These are phyloP conservation scores for Sclerotinia sclerotiorum DNA, from an alignment of 2,329 filamentous ascomycete genomes.

Conservation along the genomic window DNA sequence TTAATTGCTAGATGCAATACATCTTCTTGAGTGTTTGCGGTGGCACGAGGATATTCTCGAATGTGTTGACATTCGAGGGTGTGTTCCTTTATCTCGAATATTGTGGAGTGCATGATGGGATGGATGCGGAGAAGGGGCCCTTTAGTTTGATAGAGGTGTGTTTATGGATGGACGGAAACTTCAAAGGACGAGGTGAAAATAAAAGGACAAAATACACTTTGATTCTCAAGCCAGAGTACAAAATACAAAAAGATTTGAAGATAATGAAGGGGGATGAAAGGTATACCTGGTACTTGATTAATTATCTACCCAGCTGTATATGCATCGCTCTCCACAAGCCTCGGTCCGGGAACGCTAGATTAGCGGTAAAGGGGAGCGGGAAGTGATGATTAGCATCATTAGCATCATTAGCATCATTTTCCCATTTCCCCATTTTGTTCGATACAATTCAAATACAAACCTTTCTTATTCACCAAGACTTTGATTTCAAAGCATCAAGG, in stretches of 20 bases:
- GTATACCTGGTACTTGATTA: neutral
- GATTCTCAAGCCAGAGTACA: neutral
- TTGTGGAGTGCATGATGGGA: slow-evolving; percentile 30
- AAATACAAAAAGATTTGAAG: neutral
- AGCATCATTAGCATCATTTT: neutral
- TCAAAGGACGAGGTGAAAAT: no score
- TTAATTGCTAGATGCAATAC: slow-evolving; percentile 74
- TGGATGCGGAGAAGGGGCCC: neutral
- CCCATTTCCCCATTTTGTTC: neutral
- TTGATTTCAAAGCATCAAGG: neutral
- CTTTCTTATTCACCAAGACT: neutral
- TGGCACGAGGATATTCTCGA: slow-evolving; percentile 75
- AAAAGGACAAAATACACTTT: neutral
- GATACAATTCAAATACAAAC: neutral
- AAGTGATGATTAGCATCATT: neutral
- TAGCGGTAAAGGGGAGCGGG: slow-evolving; percentile 1
- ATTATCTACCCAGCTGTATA: neutral
- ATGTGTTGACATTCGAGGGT: slow-evolving; percentile 73
- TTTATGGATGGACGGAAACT: neutral
- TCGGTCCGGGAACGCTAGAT: slow-evolving; percentile 11
- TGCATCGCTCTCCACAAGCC: neutral
- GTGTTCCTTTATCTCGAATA: slow-evolving; percentile 72
- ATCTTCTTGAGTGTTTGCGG: slow-evolving; percentile 71
- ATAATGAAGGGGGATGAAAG: neutral
- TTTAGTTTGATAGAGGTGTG: neutral